Percentiles rank a stretch among this genome's conserved stretches.
phyloP scores from a whole-genome alignment of 2,329 filamentous ascomycete genomes.

The Calonectria hawksworthii region DNA sequence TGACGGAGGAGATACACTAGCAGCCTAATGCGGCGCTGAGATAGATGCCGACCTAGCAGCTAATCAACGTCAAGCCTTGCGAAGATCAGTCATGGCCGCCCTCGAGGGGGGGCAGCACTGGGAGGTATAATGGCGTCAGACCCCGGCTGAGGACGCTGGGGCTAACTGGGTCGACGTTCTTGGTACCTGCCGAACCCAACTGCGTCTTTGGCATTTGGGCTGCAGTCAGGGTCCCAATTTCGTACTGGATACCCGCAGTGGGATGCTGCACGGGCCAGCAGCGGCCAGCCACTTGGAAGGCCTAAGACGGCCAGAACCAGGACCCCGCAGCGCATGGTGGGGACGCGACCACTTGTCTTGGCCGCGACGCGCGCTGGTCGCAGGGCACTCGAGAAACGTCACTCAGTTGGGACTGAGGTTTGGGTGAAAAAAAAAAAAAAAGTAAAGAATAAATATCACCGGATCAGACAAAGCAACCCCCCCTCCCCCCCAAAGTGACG shows the following conservation, averaged over 20 bases:
- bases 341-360: slow-evolving; percentile 23
- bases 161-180: slow-evolving; percentile 35
- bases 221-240: neutral
- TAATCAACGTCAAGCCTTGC: slow-evolving; percentile 40
- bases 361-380: slow-evolving; percentile 17
- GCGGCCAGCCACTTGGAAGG: slow-evolving; percentile 9
- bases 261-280: slow-evolving; percentile 19
- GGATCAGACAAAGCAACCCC: neutral
- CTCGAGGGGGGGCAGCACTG: slow-evolving; percentile 26
- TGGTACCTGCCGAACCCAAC: slow-evolving; percentile 26
- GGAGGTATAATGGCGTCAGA: slow-evolving; percentile 48
- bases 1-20: slow-evolving; percentile 39
- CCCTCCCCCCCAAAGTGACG: neutral
- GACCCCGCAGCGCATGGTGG: slow-evolving; percentile 24
- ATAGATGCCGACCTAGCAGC: slow-evolving; percentile 34
- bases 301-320: neutral
- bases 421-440: neutral
- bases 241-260: slow-evolving; percentile 14
- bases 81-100: slow-evolving; percentile 37
- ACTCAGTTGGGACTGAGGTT: neutral
- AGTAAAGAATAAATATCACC: neutral
- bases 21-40: slow-evolving; percentile 33
- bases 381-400: slow-evolving; percentile 1
- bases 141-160: slow-evolving; percentile 28
- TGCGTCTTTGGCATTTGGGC: neutral